Conservation (phyloP, 192 early-diverging fungal species). For the Backusella circina region DNA sequence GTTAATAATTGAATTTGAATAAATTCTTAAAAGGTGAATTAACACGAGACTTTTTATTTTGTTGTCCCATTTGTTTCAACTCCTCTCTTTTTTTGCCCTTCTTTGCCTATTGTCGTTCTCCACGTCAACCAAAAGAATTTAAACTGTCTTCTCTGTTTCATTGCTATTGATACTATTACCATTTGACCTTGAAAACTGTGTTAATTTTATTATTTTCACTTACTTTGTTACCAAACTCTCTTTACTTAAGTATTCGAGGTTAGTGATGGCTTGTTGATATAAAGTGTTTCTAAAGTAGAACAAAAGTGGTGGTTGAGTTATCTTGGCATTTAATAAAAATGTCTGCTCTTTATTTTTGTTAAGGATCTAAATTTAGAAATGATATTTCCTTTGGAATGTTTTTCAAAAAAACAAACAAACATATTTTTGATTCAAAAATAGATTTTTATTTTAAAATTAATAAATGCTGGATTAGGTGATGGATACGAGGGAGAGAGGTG, state of each 20-base stretch:
- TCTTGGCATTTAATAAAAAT: no score
- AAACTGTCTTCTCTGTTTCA: not conserved
- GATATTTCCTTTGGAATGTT: not conserved
- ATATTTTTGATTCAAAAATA: no score
- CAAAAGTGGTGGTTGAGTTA: no score
- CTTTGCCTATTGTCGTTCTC: not conserved
- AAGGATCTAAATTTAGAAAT: not conserved
- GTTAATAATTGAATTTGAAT: conserved; percentile 1
- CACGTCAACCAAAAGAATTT: not conserved
- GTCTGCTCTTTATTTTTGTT: not conserved
- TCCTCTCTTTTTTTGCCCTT: not conserved
- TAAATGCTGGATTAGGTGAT: no score
- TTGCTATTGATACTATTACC: not conserved
- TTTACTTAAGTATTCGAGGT: not conserved
- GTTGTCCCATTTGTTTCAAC: conserved; percentile 1
- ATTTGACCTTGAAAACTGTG: not conserved
- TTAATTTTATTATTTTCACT: not conserved
- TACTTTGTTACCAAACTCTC: not conserved
- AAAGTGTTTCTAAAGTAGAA: not conserved
- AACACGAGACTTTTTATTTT: conserved; percentile 3
- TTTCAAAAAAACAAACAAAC: not conserved
- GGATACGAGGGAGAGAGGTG: no score
- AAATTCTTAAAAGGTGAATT: conserved; percentile 7
- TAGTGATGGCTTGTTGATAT: not conserved
- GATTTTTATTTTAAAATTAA: no score